Base-by-base conservation (phyloP, 352 stramenopile genomes). In the Phytophthora europaea region DNA sequence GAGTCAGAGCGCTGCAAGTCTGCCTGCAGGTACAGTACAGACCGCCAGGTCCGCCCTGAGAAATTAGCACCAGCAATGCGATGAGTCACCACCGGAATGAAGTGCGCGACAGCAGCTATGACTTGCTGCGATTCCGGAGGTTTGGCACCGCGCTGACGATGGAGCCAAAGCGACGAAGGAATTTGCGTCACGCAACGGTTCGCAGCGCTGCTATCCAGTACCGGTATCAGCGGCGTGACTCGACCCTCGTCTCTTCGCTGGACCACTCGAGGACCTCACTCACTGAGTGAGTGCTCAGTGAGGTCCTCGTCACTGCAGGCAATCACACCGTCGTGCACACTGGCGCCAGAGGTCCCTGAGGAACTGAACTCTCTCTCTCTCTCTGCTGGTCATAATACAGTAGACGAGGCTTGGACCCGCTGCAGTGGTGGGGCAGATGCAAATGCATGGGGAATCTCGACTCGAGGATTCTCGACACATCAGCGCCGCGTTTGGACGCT, bases 51-150 rank as follows among this genome's bases (percentile, higher is more conserved):
- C 45, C 45, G 45, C 16, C 16, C 45, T 51, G 18, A 51, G n/a
- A 51, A 51, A 51, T 51, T 51, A 16, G 8, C 45, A 15, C 9
- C 26, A 31, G 26, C 45, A 18, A 51, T 51, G 45, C 6, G 18
- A 23, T 51, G 45, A 51, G 45, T 51, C 45, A 51, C 45, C 45
- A 51, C 45, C 45, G 45, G 45, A 51, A 51, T 18, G 45, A 18
- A 51, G 45, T 47, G 45, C 45, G 7, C 45, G 18, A 47, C 38
- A n/a, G 38, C 38, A 47, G 38, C 4, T 47, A 16, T 47, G 38
- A 15, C 15, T 47, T 47, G 45, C 45, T 23, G 10, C 18, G 45
- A 23, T 26, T 51, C 45, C 45, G 18, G 38, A 47, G 38, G 38
- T 47, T 47, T 16, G 15, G 15, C 38, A 16, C 18, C 38, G 15